Evolutionary conservation across 2,329 filamentous ascomycete species (phyloP).

Genomic region (Trichoderma simmonsii): DNA sequence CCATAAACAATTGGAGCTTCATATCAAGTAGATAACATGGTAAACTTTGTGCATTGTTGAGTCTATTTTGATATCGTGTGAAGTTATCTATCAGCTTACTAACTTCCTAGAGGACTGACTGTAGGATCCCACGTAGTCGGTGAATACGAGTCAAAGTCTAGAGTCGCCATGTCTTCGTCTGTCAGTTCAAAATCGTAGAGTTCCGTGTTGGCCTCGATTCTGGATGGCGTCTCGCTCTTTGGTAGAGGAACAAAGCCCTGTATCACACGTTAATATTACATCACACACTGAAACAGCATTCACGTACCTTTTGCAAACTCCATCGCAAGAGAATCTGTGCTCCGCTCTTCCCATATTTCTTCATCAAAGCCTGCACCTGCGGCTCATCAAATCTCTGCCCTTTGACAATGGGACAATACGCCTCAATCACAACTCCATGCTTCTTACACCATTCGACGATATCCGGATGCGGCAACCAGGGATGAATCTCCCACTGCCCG

Average conservation of each 20-base stretch:
- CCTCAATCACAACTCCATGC: slow-evolving; percentile 61
- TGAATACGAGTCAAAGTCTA: slow-evolving; percentile 25
- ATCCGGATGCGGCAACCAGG: slow-evolving; percentile 59
- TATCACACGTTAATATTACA: neutral
- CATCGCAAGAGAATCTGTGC: slow-evolving; percentile 68
- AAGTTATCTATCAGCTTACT: neutral
- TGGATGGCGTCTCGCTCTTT: slow-evolving; percentile 58
- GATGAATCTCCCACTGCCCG: slow-evolving; percentile 56
- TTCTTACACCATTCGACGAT: slow-evolving; percentile 63
- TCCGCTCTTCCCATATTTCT: slow-evolving; percentile 57
- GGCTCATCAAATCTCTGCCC: slow-evolving; percentile 46
- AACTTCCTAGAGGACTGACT: neutral
- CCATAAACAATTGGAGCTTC: neutral
- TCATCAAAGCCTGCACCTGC: slow-evolving; percentile 52
- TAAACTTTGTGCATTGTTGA: neutral
- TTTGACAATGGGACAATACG: slow-evolving; percentile 39
- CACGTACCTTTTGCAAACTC: slow-evolving; percentile 54
- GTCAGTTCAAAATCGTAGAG: slow-evolving; percentile 59
- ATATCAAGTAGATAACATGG: neutral
- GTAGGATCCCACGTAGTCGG: slow-evolving; percentile 8
- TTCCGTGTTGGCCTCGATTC: slow-evolving; percentile 59
- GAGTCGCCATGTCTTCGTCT: slow-evolving; percentile 51
- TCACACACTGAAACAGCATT: neutral
- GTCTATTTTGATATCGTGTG: neutral
- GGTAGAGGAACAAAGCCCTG: slow-evolving; percentile 64